A percentile compares a stretch with the other conserved stretches of the same genome.
These are phyloP conservation scores for Agaricus subrufescens DNA, from an alignment of 768 basidiomycete species.

Conservation along the genomic window DNA sequence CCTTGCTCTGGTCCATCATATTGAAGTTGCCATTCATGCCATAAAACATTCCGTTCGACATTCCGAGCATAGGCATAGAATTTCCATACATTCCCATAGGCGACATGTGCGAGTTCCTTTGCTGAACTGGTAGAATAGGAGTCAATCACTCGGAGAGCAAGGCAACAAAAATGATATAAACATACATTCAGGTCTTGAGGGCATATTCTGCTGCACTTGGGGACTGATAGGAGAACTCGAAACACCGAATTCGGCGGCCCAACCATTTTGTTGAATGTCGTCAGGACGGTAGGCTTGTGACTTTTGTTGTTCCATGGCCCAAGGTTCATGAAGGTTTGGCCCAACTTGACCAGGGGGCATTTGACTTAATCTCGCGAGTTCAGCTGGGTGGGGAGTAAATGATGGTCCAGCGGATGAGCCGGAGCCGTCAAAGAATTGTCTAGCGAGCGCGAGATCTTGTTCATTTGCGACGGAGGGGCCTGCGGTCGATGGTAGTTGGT, in stretches of 20 bases:
- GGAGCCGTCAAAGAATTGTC: constrained; percentile 69
- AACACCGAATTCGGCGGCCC: constrained; percentile 54
- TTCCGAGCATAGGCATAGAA: constrained; percentile 34
- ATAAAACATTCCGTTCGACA: constrained; percentile 29
- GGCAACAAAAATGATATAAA: neutral
- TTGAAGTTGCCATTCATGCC: constrained; percentile 20
- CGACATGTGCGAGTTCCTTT: constrained; percentile 34
- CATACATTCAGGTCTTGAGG: constrained; percentile 35
- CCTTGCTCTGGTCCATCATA: constrained; percentile 37
- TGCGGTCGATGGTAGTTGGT: constrained; percentile 65
- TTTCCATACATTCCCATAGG: constrained; percentile 29
- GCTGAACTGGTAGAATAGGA: constrained; percentile 27
- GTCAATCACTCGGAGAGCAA: neutral
- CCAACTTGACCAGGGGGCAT: constrained; percentile 20
- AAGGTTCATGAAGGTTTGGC: constrained; percentile 43
- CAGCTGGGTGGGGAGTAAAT: constrained; percentile 27
- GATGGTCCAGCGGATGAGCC: constrained; percentile 26
- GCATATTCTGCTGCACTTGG: constrained; percentile 29
- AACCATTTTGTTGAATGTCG: constrained; percentile 30
- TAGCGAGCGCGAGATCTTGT: constrained; percentile 69
- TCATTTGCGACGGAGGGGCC: constrained; percentile 42
- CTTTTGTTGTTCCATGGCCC: constrained; percentile 48
- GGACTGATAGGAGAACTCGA: constrained; percentile 17
- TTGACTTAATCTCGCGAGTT: constrained; percentile 27
- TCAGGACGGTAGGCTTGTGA: constrained; percentile 27